phyloP scores from a whole-genome alignment of 2,329 filamentous ascomycete genomes.

The Zymoseptoria brevis region DNA sequence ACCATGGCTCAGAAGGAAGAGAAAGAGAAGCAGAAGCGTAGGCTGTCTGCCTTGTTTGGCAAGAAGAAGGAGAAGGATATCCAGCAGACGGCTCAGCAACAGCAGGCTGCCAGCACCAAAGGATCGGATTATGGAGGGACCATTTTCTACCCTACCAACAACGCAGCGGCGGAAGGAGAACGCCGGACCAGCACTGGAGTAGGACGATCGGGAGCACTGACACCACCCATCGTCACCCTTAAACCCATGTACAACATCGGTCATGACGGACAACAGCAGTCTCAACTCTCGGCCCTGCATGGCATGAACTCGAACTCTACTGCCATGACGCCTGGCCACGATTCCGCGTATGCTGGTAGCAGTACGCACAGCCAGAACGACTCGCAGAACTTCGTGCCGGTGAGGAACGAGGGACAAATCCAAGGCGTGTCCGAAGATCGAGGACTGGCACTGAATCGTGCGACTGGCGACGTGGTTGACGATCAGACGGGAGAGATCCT shows the following conservation, averaged over 20 bases:
- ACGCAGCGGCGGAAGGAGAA: not conserved
- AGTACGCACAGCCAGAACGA: conserved; percentile 12
- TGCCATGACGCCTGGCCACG: conserved; percentile 5
- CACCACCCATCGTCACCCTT: not conserved
- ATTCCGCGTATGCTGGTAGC: conserved; percentile 20
- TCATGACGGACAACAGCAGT: not conserved
- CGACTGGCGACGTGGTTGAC: conserved; percentile 25
- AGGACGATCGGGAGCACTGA: not conserved
- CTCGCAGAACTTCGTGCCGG: conserved; percentile 15
- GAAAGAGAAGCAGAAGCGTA: conserved; percentile 9
- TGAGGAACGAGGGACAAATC: conserved; percentile 24
- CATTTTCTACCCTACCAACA: not conserved
- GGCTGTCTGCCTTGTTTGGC: conserved; percentile 18
- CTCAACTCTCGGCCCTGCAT: not conserved
- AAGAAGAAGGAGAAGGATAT: conserved; percentile 6
- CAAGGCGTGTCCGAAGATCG: conserved; percentile 20
- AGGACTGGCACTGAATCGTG: conserved; percentile 21
- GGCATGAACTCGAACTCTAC: not conserved
- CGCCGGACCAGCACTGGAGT: not conserved
- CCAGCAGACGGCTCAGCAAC: not conserved
- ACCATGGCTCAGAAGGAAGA: conserved; percentile 1
- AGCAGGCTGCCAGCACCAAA: not conserved
- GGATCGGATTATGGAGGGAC: not conserved
- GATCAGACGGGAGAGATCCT: conserved; percentile 26
- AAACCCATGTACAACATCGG: not conserved